Base-by-base conservation (phyloP, 2,329 filamentous ascomycete species). In the Aureobasidium sp. region DNA sequence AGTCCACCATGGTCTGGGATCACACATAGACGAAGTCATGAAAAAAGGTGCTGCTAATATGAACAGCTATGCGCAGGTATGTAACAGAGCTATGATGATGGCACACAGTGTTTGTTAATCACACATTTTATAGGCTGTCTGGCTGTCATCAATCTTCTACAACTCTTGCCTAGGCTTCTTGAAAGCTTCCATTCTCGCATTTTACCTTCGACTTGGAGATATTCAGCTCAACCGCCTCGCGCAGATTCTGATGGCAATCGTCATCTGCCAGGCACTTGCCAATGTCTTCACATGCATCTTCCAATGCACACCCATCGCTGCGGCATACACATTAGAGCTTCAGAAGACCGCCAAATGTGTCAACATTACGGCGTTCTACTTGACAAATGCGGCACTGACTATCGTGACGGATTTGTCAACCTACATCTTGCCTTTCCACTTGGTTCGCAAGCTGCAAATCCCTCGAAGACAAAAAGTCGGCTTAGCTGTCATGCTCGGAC, bases 211-310 rank as follows among this genome's bases (percentile, higher is more conserved):
- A 42, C 46, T 59, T 20, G 56, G 56, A 15, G 56, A 59, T 37
- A 3, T 17, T 1, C 44, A 59, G 26, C 56, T 59, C 9, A 59
- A 41, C 32, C 42, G 56, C 15, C 56, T 59, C 15, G 56, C 56
- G 3, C 56, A 39, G 27, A 15, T 48, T 39, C 36, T 59, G 17
- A 23, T 59, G 12, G 56, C 36, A 23, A 34, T 59, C 9, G 56
- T 59, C 15, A 7, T 37, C 12, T 48, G 41, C 34, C 56, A 59
- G 46, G 56, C 56, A 29, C 6, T 48, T 17, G 56, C 56, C 46
- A 59, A 59, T n/a, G 56, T 59, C 10, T 34, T 59, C 15, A 59
- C 56, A 32, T 59, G 56, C 26, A 59, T 59, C 20, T 59, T 59
- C 15, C 41, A 59, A 23, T 59, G 56, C 10, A 48, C 34, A 17